Percentiles rank a stretch among this genome's conserved stretches.
phyloP scores from a whole-genome alignment of 345 rosid species.

The Sisymbrium altissimum region DNA sequence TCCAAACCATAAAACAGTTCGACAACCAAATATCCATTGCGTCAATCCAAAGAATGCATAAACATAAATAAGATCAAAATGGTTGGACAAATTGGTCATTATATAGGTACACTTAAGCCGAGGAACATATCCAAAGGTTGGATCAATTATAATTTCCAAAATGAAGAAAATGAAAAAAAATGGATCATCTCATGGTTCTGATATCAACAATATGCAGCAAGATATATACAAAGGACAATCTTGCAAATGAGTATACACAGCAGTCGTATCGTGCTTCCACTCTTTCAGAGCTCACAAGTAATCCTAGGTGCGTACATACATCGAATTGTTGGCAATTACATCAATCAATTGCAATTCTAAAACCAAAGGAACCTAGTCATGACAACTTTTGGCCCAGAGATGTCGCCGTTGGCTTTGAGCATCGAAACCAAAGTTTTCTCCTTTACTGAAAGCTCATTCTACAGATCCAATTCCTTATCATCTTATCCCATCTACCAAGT shows the following conservation, averaged over 20 bases:
- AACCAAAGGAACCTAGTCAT: constrained; percentile 35
- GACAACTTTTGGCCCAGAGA: constrained; percentile 34
- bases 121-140: not conserved
- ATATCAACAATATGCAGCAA: constrained; percentile 44
- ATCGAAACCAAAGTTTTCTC: constrained; percentile 32
- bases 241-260: constrained; percentile 29
- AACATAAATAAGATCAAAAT: not conserved
- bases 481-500: constrained; percentile 63
- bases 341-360: constrained; percentile 25
- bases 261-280: constrained; percentile 22
- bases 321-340: constrained; percentile 19
- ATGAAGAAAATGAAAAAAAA: not conserved
- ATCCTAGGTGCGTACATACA: constrained; percentile 28
- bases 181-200: constrained; percentile 9
- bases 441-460: constrained; percentile 19
- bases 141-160: constrained; percentile 10
- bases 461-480: constrained; percentile 36
- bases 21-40: not conserved
- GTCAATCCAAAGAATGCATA: not conserved
- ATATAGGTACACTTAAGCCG: constrained; percentile 1
- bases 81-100: constrained; percentile 8
- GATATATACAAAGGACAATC: constrained; percentile 49
- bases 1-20: not conserved
- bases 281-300: constrained; percentile 24
- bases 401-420: constrained; percentile 32